Base-by-base conservation (phyloP, 495 filamentous ascomycete genomes). In the Venustampulla echinocandica region DNA sequence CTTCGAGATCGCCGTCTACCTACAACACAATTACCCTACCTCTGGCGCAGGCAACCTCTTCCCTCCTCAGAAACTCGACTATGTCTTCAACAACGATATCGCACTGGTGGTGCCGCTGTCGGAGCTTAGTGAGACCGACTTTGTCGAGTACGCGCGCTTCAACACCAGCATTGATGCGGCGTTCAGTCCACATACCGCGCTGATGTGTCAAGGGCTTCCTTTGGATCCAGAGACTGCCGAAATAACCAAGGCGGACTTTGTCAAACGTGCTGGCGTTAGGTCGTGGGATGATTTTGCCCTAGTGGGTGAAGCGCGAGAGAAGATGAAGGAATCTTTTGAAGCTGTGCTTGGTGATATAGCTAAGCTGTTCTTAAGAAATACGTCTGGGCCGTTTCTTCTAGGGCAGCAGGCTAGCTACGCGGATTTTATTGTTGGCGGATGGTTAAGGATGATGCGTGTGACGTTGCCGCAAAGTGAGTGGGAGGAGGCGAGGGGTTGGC, bases 1-100 rank as follows among this genome's bases (percentile, higher is more conserved):
- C 0, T 78, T 82, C 60, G 79, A 82, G 28, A 82, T 84, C 49
- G 80, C 79, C n/a, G 47, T 67, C 18, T 70, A 84, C 56, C 63
- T 84, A 2, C 60, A 82, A 10, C 53, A 64, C n/a, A 71, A 47
- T 3, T 78, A 74, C 48, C 61, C 68, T 10, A 45, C 69, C 7
- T 55, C 64, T 6, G 60, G 60, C 3, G n/a, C n/a, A n/a, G 61
- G 56, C 0, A 53, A 56, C 19, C 56, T 67, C 41, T 61, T 77
- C 1, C 71, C 76, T 55, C 73, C 27, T 68, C 66, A 67, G 41
- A 51, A 25, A 3, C 35, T 59, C 15, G 46, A 53, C 9, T 56
- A 42, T 28, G 15, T 4, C 27, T 13, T 13, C 7, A 30, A 30
- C 27, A 30, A 30, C 7, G 27, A 30, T 13, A 30, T 13, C 7